Conservation (phyloP, 768 basidiomycete species). For the Suillus variegatus region DNA sequence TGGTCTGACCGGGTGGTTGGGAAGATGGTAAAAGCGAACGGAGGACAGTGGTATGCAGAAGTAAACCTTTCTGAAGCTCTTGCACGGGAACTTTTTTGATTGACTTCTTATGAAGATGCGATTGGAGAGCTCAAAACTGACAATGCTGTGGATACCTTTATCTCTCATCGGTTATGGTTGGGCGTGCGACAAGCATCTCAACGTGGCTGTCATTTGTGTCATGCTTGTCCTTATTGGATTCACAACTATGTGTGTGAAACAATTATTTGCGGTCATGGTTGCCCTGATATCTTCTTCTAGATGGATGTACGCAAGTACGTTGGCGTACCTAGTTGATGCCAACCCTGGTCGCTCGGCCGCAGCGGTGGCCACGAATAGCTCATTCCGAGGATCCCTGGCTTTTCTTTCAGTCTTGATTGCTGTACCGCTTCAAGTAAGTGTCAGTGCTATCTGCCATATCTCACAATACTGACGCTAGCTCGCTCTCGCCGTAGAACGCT, state of each 20-base stretch:
- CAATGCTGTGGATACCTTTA: slow-evolving; percentile 56
- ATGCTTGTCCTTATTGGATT: slow-evolving; percentile 75
- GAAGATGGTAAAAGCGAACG: slow-evolving; percentile 43
- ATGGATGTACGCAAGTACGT: slow-evolving; percentile 64
- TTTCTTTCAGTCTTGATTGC: slow-evolving; percentile 73
- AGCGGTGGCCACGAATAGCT: slow-evolving; percentile 76
- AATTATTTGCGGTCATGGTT: neutral
- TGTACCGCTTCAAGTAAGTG: slow-evolving; percentile 60
- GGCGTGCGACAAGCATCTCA: slow-evolving; percentile 62
- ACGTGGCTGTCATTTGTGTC: slow-evolving; percentile 69
- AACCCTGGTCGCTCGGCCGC: slow-evolving; percentile 79
- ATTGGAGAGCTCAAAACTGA: slow-evolving; percentile 58
- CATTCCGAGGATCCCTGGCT: slow-evolving; percentile 68
- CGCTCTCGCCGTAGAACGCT: slow-evolving; percentile 42
- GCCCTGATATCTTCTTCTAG: slow-evolving; percentile 27
- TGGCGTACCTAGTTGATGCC: slow-evolving; percentile 87
- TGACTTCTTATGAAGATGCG: slow-evolving; percentile 57
- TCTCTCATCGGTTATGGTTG: slow-evolving; percentile 73
- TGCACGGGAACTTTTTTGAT: neutral
- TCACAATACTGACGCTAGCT: neutral
- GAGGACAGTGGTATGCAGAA: slow-evolving; percentile 61
- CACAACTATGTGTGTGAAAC: slow-evolving; percentile 60
- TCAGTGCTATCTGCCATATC: neutral
- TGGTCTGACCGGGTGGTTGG: slow-evolving; percentile 56
- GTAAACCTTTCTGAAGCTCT: slow-evolving; percentile 34